Conservation (phyloP, 345 rosid genomes). For the Acer saccharum region DNA sequence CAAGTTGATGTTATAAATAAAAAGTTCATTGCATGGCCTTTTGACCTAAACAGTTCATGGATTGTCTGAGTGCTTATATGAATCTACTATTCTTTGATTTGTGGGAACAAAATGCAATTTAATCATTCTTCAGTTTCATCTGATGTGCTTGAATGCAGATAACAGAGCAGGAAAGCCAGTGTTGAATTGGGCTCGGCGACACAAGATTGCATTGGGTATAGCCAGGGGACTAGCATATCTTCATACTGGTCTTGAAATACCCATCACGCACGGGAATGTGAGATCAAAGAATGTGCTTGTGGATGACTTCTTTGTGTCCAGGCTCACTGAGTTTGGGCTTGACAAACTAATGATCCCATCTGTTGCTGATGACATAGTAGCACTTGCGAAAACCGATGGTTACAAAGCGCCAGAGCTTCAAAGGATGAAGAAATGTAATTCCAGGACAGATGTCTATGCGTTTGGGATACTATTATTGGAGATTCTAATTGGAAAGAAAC, state of each 20-base stretch:
- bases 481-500: conserved; percentile 89
- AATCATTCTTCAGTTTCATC: neutral
- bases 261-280: conserved; percentile 85
- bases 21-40: neutral
- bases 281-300: conserved; percentile 92
- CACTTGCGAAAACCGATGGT: conserved; percentile 81
- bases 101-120: neutral
- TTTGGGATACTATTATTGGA: conserved; percentile 90
- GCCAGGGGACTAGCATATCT: conserved; percentile 92
- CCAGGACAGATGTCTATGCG: conserved; percentile 92
- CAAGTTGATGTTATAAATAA: neutral
- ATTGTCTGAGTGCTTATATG: neutral
- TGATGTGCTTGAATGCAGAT: conserved; percentile 48
- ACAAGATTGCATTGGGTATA: conserved; percentile 86
- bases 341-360: conserved; percentile 91
- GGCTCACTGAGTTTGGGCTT: conserved; percentile 89
- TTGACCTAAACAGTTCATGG: conserved; percentile 1
- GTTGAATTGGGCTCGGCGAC: conserved; percentile 93
- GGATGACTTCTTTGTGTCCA: conserved; percentile 81
- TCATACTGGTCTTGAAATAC: conserved; percentile 73
- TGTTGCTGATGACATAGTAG: conserved; percentile 90
- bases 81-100: neutral
- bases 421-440: conserved; percentile 91
- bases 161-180: conserved; percentile 72
- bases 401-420: conserved; percentile 98